A percentile compares a stretch with the other conserved stretches of the same genome.
Evolutionary conservation across 2,329 filamentous ascomycete genomes (phyloP).

Genomic region (Ophiostoma ulmi): DNA sequence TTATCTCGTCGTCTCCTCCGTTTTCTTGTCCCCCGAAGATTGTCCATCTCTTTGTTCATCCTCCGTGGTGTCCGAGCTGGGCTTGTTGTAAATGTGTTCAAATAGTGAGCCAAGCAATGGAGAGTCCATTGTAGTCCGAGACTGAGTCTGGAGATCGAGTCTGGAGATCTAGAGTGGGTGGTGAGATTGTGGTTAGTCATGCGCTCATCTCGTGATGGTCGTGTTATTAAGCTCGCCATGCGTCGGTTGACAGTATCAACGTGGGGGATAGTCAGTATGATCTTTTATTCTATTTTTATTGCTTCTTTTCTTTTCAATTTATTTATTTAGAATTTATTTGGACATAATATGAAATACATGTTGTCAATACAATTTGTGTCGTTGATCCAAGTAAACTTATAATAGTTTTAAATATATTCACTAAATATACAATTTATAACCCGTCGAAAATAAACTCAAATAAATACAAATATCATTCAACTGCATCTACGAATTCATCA

Average conservation of each 20-base stretch:
- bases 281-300: background rate
- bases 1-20: too few relatives aligned
- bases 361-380: too few relatives aligned
- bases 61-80: background rate
- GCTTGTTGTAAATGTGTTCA: background rate
- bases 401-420: too few relatives aligned
- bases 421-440: too few relatives aligned
- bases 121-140: background rate
- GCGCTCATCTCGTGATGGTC: background rate
- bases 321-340: too few relatives aligned
- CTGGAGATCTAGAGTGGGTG: background rate
- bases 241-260: background rate
- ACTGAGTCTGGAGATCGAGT: background rate
- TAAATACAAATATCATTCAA: background rate
- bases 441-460: background rate
- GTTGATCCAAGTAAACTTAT: too few relatives aligned
- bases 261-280: too few relatives aligned
- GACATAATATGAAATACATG: too few relatives aligned
- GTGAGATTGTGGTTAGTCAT: background rate
- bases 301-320: background rate
- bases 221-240: background rate
- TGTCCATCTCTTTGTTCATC: background rate
- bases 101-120: background rate
- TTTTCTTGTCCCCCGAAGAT: background rate
- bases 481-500: background rate